Evolutionary conservation across 768 basidiomycete species (phyloP).

Genomic region (Tulasnella sp.): DNA sequence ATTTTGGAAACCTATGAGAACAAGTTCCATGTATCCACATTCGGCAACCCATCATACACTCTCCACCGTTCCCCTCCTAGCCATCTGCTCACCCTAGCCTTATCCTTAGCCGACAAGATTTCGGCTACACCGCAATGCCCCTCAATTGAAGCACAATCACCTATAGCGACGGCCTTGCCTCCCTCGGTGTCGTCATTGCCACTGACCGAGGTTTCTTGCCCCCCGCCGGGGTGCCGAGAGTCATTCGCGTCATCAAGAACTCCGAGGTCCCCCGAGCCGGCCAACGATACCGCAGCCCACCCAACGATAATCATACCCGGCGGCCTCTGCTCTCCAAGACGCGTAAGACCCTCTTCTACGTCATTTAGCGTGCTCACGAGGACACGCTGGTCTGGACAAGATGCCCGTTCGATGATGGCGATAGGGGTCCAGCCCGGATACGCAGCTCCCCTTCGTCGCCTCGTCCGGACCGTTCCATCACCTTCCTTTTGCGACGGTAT

Average conservation of each 20-base stretch:
- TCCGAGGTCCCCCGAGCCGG: slow-evolving; percentile 63
- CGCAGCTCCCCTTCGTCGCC: slow-evolving; percentile 47
- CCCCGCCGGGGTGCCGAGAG: neutral
- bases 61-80: slow-evolving; percentile 11
- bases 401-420: slow-evolving; percentile 92
- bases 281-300: slow-evolving; percentile 80
- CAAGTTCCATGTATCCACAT: slow-evolving; percentile 13
- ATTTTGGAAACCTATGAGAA: neutral
- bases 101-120: slow-evolving; percentile 12
- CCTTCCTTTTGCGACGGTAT: neutral
- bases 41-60: slow-evolving; percentile 20
- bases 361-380: slow-evolving; percentile 71
- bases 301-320: slow-evolving; percentile 97
- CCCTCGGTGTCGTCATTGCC: slow-evolving; percentile 2
- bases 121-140: neutral
- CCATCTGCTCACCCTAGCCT: slow-evolving; percentile 18
- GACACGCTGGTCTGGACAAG: slow-evolving; percentile 86
- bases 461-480: slow-evolving; percentile 30
- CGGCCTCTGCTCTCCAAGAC: slow-evolving; percentile 78
- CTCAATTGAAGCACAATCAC: neutral
- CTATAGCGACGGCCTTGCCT: neutral
- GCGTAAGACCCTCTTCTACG: slow-evolving; percentile 66
- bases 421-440: slow-evolving; percentile 81
- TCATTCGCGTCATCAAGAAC: slow-evolving; percentile 57
- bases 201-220: neutral